Conservation (phyloP, 2,329 filamentous ascomycete species). For the Fusarium buxicola region DNA sequence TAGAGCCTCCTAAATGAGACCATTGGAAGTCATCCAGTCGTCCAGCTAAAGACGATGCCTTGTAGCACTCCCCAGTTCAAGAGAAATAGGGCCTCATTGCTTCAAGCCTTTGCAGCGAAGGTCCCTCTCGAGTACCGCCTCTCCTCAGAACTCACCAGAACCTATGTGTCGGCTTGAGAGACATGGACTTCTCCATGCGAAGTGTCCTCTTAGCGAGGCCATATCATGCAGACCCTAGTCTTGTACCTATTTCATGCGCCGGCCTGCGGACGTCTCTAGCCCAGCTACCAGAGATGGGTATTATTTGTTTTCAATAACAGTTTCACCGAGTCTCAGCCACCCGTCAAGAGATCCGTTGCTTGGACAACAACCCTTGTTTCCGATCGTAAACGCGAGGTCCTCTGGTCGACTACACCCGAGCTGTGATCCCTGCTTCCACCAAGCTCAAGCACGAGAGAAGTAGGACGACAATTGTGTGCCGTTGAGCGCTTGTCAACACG, state of each 20-base stretch:
- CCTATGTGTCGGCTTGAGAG: slow-evolving; percentile 40
- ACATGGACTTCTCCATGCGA: slow-evolving; percentile 40
- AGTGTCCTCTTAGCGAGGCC: slow-evolving; percentile 26
- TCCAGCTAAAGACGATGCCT: slow-evolving; percentile 28
- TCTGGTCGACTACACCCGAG: slow-evolving; percentile 53
- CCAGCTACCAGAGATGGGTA: slow-evolving; percentile 54
- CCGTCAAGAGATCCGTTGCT: slow-evolving; percentile 50
- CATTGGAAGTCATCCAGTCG: slow-evolving; percentile 18
- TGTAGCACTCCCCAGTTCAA: slow-evolving; percentile 46
- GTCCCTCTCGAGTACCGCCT: slow-evolving; percentile 49
- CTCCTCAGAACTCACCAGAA: slow-evolving; percentile 35
- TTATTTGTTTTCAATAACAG: slow-evolving; percentile 55
- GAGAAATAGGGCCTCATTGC: slow-evolving; percentile 34
- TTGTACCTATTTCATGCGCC: slow-evolving; percentile 48
- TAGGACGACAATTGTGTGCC: slow-evolving; percentile 41
- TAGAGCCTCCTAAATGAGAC: background rate
- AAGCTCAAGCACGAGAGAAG: slow-evolving; percentile 46
- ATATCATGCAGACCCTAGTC: slow-evolving; percentile 43
- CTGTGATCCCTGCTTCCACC: slow-evolving; percentile 40
- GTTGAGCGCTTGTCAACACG: slow-evolving; percentile 48
- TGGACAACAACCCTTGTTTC: slow-evolving; percentile 47
- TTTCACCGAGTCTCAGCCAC: slow-evolving; percentile 54
- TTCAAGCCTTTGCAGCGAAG: slow-evolving; percentile 47
- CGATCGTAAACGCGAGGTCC: slow-evolving; percentile 27
- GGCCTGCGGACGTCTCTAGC: slow-evolving; percentile 37